Evolutionary conservation across 2,329 filamentous ascomycete genomes (phyloP).

Genomic region (Geosmithia putterillii): DNA sequence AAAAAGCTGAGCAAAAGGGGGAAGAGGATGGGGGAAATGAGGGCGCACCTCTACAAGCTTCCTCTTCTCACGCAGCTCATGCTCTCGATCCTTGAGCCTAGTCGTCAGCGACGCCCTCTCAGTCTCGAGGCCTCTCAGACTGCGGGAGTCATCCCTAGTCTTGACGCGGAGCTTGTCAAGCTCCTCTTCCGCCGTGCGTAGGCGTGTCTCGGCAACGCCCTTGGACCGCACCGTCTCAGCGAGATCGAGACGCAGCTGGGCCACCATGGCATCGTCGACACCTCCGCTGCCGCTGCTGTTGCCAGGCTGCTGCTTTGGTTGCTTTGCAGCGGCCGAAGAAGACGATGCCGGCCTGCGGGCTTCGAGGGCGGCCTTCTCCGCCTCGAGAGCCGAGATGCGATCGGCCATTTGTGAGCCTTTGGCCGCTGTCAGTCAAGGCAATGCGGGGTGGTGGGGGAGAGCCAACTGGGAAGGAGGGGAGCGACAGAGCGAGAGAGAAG

Average conservation of each 20-base stretch:
- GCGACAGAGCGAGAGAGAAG: background rate
- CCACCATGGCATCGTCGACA: constrained; percentile 19
- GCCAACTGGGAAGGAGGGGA: constrained; percentile 4
- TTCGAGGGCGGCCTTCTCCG: constrained; percentile 35
- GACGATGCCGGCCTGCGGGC: constrained; percentile 6
- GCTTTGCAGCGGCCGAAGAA: background rate
- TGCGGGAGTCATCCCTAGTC: constrained; percentile 44
- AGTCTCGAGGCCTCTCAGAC: constrained; percentile 47
- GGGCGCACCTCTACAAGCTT: constrained; percentile 59
- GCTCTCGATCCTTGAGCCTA: constrained; percentile 67
- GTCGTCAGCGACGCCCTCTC: constrained; percentile 51
- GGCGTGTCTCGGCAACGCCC: constrained; percentile 50
- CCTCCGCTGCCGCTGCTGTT: constrained; percentile 3
- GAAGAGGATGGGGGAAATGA: background rate
- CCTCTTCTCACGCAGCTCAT: constrained; percentile 74
- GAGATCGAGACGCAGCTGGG: constrained; percentile 55
- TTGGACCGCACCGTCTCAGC: constrained; percentile 66
- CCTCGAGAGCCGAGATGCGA: constrained; percentile 50
- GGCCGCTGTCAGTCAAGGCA: constrained; percentile 8
- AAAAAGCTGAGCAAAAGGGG: too few species aligned
- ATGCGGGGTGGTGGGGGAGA: constrained; percentile 2
- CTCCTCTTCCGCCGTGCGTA: constrained; percentile 51
- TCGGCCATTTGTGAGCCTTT: constrained; percentile 57
- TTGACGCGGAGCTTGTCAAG: constrained; percentile 50
- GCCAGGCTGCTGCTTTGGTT: constrained; percentile 1